A percentile compares a stretch with the other conserved stretches of the same genome.
phyloP scores from a whole-genome alignment of 306 rosid genomes.

The Arachis stenosperma region DNA sequence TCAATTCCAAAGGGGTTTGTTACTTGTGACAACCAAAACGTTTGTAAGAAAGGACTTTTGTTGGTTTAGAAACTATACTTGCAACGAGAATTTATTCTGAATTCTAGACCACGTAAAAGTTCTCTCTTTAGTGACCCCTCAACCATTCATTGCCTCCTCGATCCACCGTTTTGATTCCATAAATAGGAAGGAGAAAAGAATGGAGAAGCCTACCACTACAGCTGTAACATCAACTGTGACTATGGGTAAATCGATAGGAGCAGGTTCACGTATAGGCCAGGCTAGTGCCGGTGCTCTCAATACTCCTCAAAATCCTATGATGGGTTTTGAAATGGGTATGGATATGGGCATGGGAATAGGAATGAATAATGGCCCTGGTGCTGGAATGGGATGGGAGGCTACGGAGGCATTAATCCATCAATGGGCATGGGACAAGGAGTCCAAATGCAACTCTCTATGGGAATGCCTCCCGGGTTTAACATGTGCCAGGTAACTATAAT shows the following conservation, averaged over 20 bases:
- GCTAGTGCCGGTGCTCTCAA: constrained; percentile 74
- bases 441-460: constrained; percentile 72
- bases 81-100: too few relatives aligned
- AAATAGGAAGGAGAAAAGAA: constrained; percentile 92
- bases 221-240: constrained; percentile 66
- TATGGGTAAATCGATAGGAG: constrained; percentile 99
- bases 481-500: constrained; percentile 71
- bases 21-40: too few relatives aligned
- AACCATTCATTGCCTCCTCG: too few relatives aligned
- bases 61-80: too few relatives aligned
- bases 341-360: constrained; percentile 50
- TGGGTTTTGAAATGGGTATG: constrained; percentile 62
- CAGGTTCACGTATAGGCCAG: constrained; percentile 93
- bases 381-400: constrained; percentile 52
- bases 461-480: constrained; percentile 61
- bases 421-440: constrained; percentile 74
- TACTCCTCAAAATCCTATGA: constrained; percentile 58
- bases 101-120: too few relatives aligned
- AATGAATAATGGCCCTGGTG: constrained; percentile 47
- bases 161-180: constrained; percentile 64
- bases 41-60: too few relatives aligned
- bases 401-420: constrained; percentile 44
- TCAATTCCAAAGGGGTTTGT: too few relatives aligned
- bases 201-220: constrained; percentile 79
- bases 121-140: too few relatives aligned